A percentile compares a stretch with the other conserved stretches of the same genome.
These are phyloP conservation scores for Penicillium parvum DNA, from an alignment of 495 filamentous ascomycete species.

Conservation along the genomic window DNA sequence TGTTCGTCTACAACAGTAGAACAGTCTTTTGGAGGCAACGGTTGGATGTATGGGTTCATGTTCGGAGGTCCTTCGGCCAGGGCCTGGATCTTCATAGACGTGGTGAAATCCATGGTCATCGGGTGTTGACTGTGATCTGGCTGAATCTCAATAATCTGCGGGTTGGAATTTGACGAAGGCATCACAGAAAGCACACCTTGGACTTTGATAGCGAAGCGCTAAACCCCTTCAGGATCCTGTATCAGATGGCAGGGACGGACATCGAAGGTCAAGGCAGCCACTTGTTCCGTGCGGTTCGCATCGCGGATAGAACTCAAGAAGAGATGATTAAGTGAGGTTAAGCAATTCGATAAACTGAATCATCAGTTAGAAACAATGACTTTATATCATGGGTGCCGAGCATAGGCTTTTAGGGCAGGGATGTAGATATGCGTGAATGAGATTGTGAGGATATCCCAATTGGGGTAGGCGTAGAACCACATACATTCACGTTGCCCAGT, in stretches of 20 bases:
- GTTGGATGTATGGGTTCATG: constrained; percentile 14
- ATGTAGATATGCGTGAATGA: constrained; percentile 7
- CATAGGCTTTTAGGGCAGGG: no score
- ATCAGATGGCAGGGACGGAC: neutral
- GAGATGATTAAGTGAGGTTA: neutral
- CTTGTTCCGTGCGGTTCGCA: constrained; percentile 1
- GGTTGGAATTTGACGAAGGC: neutral
- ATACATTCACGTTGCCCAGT: constrained; percentile 11
- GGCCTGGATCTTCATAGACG: constrained; percentile 11
- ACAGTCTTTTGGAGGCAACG: constrained; percentile 4
- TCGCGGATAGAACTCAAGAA: neutral
- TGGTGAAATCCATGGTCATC: constrained; percentile 15
- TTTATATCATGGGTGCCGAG: no score
- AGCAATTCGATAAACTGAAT: neutral
- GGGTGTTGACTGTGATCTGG: constrained; percentile 1
- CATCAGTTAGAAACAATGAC: neutral
- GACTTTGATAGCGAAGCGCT: neutral
- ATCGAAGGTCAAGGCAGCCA: constrained; percentile 9
- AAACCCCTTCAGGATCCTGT: neutral
- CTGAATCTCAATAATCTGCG: neutral
- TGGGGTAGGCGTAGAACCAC: neutral
- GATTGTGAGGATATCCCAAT: neutral
- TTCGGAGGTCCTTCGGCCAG: constrained; percentile 3
- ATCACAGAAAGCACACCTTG: neutral
- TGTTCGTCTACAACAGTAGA: constrained; percentile 1